Base-by-base conservation (phyloP, 805 yeast genomes). In the Nadsonia fulvescens region DNA sequence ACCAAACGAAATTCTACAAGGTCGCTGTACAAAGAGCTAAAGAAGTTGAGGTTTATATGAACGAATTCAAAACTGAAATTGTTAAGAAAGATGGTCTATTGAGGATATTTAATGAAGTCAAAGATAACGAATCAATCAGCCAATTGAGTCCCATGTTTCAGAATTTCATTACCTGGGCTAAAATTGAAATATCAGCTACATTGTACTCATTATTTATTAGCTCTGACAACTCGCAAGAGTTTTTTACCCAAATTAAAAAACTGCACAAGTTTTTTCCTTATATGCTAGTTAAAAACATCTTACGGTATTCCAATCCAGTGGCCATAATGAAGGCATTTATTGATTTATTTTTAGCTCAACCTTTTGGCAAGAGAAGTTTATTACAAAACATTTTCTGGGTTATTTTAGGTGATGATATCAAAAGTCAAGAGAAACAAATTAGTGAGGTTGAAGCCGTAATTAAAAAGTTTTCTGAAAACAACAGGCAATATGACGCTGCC, bases 271-370 rank as follows among this genome's bases (percentile, higher is more conserved):
- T 79, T 32, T 66, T 86, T 53, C 98, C 96, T 0, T 89, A 86
- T 46, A 53, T 63, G 2, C 44, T 86, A 18, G 66, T 83, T 47
- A 70, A 71, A 22, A 77, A 78, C 12, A 74, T 86, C 12, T 49
- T 89, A 42, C 63, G 70, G 41, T 68, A 74, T 32, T 79, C 96
- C 1, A 86, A 86, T 42, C 96, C 98, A 2, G 67, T 82, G 51
- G 66, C 73, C 21, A 70, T 86, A 14, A 68, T 79, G 54, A 76
- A 82, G 33, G 67, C 72, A 12, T 53, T 86, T 45, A 63, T 83
- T 18, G 94, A 81, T 39, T 46, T 86, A 32, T 68, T 86, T 37
- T 66, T 89, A 54, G 78, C 75, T n/a, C 78, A 70, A 37, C 76
- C 81, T 17, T 61, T 70, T 42, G 76, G 78, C 13, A 62, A 65